phyloP scores from a whole-genome alignment of 2,329 filamentous ascomycete species.

The Fusarium haematococcum region DNA sequence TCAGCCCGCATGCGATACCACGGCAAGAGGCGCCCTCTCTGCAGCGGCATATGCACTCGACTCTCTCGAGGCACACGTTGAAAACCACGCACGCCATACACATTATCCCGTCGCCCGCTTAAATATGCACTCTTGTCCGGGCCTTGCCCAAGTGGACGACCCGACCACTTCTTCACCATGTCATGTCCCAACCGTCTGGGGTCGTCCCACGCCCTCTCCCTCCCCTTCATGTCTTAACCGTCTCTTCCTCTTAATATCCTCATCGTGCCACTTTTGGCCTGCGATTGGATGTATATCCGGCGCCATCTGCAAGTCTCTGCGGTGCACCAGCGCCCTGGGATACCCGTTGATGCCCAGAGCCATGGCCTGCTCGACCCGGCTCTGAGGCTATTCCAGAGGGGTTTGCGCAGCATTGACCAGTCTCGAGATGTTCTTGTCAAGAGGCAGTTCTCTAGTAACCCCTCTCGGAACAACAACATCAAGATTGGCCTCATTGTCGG shows the following conservation, averaged over 20 bases:
- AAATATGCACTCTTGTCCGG: slow-evolving; percentile 36
- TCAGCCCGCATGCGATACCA: slow-evolving; percentile 17
- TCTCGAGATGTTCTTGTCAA: slow-evolving; percentile 5
- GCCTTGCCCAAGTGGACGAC: slow-evolving; percentile 19
- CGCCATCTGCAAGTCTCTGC: slow-evolving; percentile 23
- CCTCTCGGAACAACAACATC: slow-evolving; percentile 51
- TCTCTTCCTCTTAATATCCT: neutral
- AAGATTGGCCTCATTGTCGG: slow-evolving; percentile 59
- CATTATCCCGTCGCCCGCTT: slow-evolving; percentile 16
- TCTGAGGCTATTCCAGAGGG: slow-evolving; percentile 13
- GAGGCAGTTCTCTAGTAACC: slow-evolving; percentile 44
- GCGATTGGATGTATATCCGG: slow-evolving; percentile 48
- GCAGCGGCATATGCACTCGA: slow-evolving; percentile 41
- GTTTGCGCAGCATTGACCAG: neutral
- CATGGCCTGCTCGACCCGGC: slow-evolving; percentile 14
- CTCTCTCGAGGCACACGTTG: slow-evolving; percentile 26
- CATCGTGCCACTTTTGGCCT: neutral
- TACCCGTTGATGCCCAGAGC: slow-evolving; percentile 16
- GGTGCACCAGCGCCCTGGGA: slow-evolving; percentile 11
- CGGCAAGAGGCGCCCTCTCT: slow-evolving; percentile 13
- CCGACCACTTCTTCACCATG: slow-evolving; percentile 15
- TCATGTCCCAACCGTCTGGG: slow-evolving; percentile 17
- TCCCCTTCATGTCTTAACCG: slow-evolving; percentile 22
- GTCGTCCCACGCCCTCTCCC: slow-evolving; percentile 30
- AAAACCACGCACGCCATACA: slow-evolving; percentile 6